These are phyloP conservation scores for Diaporthe velutina DNA, from an alignment of 2,329 filamentous ascomycete species.

Conservation along the genomic window DNA sequence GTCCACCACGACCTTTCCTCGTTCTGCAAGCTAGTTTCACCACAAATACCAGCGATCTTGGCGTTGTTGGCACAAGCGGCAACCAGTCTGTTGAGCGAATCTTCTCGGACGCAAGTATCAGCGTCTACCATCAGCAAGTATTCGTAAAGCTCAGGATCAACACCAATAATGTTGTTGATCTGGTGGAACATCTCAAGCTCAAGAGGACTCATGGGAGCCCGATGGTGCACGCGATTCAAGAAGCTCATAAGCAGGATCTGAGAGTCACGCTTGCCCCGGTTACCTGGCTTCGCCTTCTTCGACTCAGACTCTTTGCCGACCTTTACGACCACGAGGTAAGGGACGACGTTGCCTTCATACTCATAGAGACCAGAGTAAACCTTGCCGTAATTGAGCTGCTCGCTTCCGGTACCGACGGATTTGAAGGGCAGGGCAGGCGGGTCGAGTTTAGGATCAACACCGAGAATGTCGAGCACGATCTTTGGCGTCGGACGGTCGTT, in stretches of 20 bases:
- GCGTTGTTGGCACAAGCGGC: slow-evolving; percentile 93
- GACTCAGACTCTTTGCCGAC: slow-evolving; percentile 98
- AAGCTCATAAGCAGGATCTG: slow-evolving; percentile 97
- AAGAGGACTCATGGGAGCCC: slow-evolving; percentile 92
- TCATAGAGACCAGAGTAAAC: slow-evolving; percentile 99
- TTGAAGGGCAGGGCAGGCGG: slow-evolving; percentile 95
- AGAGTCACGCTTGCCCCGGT: slow-evolving; percentile 98
- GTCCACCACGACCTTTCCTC: slow-evolving; percentile 98
- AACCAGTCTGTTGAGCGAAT: slow-evolving; percentile 92
- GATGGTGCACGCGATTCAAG: slow-evolving; percentile 96
- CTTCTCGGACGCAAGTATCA: slow-evolving; percentile 93
- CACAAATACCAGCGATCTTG: slow-evolving; percentile 97
- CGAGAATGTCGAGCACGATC: slow-evolving; percentile 96
- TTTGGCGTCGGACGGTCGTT: slow-evolving; percentile 98
- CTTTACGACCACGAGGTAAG: slow-evolving; percentile 96
- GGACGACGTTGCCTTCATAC: slow-evolving; percentile 96
- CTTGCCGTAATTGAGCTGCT: slow-evolving; percentile 98
- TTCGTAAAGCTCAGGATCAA: slow-evolving; percentile 97
- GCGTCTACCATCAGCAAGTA: slow-evolving; percentile 98
- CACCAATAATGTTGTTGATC: slow-evolving; percentile 98
- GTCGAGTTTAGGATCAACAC: slow-evolving; percentile 96
- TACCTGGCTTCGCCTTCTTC: slow-evolving; percentile 90
- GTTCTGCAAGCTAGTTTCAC: slow-evolving; percentile 95
- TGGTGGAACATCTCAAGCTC: slow-evolving; percentile 99
- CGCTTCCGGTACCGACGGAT: slow-evolving; percentile 87